Percentiles rank a stretch among this genome's conserved stretches.
Conservation (phyloP, 257 asterid genomes). For the Solanum peruvianum region DNA sequence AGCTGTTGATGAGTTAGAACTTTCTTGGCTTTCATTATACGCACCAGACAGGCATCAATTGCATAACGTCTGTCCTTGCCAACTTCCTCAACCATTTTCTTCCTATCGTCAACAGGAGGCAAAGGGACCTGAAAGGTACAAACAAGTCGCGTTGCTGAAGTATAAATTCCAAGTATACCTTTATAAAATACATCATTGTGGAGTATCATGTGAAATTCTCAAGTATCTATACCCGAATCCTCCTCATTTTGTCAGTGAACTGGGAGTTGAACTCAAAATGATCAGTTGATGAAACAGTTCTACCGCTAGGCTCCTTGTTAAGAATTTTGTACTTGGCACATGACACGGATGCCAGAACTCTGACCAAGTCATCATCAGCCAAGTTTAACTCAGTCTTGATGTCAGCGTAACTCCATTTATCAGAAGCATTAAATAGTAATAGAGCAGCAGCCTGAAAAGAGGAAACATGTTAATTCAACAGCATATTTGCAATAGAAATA, state of each 20-base stretch:
- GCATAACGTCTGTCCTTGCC: conserved; percentile 33
- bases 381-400: conserved; percentile 31
- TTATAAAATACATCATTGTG: neutral
- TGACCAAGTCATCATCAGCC: conserved; percentile 37
- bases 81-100: conserved; percentile 37
- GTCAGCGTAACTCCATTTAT: conserved; percentile 37
- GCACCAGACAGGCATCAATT: conserved; percentile 46
- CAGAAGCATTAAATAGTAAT: conserved; percentile 34
- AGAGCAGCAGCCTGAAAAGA: conserved; percentile 33
- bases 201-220: neutral
- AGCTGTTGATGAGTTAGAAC: conserved; percentile 36
- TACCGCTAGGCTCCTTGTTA: conserved; percentile 24
- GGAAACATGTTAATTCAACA: neutral
- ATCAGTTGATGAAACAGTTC: conserved; percentile 24
- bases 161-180: neutral
- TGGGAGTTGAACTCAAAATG: conserved; percentile 33
- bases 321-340: conserved; percentile 50
- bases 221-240: conserved; percentile 29
- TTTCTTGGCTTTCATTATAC: conserved; percentile 50
- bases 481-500: neutral
- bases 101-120: conserved; percentile 46
- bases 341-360: conserved; percentile 39
- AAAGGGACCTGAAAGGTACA: conserved; percentile 32
- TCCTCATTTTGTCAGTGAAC: conserved; percentile 44
- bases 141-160: neutral